Evolutionary conservation across 225 moss, liverwort and hornwort species (phyloP), one percentile per base, ranked within the genome.

Genomic region (Neckera pumila): DNA sequence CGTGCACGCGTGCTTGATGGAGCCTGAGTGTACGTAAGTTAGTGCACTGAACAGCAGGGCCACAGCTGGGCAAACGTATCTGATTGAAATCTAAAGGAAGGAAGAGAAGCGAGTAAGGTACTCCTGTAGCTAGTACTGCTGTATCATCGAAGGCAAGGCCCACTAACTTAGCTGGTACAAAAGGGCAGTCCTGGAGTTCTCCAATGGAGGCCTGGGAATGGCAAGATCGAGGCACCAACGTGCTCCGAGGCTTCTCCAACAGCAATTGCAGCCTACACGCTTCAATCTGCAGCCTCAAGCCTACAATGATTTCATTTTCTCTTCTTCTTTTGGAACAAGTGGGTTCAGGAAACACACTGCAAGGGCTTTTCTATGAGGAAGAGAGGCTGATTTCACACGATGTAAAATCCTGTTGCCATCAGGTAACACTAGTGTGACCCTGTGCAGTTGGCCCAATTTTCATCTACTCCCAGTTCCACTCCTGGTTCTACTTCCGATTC

Each of bases 191-290:
- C 30, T 65, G n/a, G 10, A 60, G 19, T 66, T 75, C 80, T 65
- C 67, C 43, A 19, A 10, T 61, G 16, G 43, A 67, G 56, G 43
- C n/a, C 27, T 72, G 16, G 77, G 86, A 49, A 79, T 12, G 72
- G 38, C 84, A 86, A 86, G 62, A n/a, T n/a, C n/a, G n/a, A 76
- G 77, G 25, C 88, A 28, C 88, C 77, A 83, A 91, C 91, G 91
- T 91, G 91, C 91, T 88, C 88, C 13, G 30, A 17, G 51, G 28
- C 84, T 34, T 47, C 76, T 78, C 26, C 65, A 71, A 77, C 67
- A 86, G 33, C 72, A 53, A 58, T 60, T 63, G 79, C 54, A 60
- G 36, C 9, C 61, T 73, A 61, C 85, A 89, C 43, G 33, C 82
- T 58, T 83, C 70, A 27, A 17, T 49, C 26, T 71, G 43, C 12